Evolutionary conservation across 768 basidiomycete species (phyloP), one percentile per base, ranked within the genome.

Genomic region (Cystofilobasidium ferigula): DNA sequence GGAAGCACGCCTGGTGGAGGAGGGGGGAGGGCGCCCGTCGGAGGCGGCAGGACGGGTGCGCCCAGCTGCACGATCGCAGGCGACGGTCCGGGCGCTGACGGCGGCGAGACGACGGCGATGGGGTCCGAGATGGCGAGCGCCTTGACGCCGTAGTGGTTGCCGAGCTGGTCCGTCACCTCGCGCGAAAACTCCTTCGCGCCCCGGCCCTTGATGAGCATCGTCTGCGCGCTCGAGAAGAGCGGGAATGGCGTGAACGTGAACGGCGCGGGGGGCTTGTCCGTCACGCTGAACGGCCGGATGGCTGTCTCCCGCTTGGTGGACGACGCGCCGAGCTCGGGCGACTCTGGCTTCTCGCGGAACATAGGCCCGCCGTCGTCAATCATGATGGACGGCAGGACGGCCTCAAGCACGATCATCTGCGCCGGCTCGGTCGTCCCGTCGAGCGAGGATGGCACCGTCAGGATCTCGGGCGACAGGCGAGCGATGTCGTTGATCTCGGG

Each of bases 391-490:
- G 75, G 74, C 1, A 76, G 69, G 47, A 75, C 72, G 3, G 70
- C 72, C 24, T 75, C 71, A 34, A 77, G 69, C 18, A 77, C 70
- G 42, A 77, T 70, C 70, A 76, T 73, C 63, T 76, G 72, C 42
- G 75, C 75, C 0, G 75, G 75, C 12, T 69, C 64, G 51, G 73
- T 71, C 57, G 72, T 70, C 61, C 76, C 75, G 58, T 71, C 65
- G 30, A 72, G 69, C 20, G 71, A 72, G 5, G 74, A 71, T 2
- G 76, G 76, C 8, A 74, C 68, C 28, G 75, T 72, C 40, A 76
- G 67, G 60, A 77, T 71, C 63, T 76, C 75, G 6, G 76, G 71
- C 4, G 71, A 74, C 2, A 77, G 69, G 30, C 69, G 63, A 3
- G 75, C 75, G 51, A 72, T 64, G 43, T 73, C 51, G 47, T 69